phyloP scores from a whole-genome alignment of 495 filamentous ascomycete species.

The Annulohypoxylon nitens region DNA sequence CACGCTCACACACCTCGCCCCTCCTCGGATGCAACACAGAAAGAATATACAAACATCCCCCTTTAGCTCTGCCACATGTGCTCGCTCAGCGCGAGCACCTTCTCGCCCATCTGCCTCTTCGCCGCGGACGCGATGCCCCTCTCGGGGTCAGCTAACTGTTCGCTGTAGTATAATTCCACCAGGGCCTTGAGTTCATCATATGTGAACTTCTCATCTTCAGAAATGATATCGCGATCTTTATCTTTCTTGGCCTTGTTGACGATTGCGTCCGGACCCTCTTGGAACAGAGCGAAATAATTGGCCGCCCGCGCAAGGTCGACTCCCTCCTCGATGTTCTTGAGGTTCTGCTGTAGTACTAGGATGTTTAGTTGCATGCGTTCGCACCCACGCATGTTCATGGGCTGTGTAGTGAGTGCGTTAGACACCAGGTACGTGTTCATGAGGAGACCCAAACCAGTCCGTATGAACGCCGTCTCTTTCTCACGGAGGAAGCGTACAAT shows the following conservation, averaged over 20 bases:
- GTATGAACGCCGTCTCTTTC: constrained; percentile 77
- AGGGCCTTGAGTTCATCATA: constrained; percentile 88
- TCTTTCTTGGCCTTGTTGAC: constrained; percentile 72
- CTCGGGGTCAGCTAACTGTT: constrained; percentile 76
- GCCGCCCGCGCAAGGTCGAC: constrained; percentile 77
- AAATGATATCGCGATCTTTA: constrained; percentile 52
- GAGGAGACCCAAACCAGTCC: constrained; percentile 76
- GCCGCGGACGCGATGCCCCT: constrained; percentile 79
- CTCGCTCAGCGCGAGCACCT: constrained; percentile 80
- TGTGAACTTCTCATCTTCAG: constrained; percentile 67
- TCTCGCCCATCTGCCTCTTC: constrained; percentile 80
- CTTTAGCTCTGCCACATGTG: constrained; percentile 75
- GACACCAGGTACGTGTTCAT: constrained; percentile 77
- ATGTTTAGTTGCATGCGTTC: constrained; percentile 90
- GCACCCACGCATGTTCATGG: constrained; percentile 81
- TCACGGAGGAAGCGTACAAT: constrained; percentile 75
- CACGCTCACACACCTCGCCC: background rate
- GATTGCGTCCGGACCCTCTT: constrained; percentile 78
- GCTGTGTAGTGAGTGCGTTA: constrained; percentile 72
- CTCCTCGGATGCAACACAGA: background rate
- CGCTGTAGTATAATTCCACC: constrained; percentile 88
- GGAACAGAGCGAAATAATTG: constrained; percentile 84
- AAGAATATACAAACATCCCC: constrained; percentile 9
- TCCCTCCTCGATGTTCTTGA: constrained; percentile 88
- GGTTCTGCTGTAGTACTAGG: constrained; percentile 91